A percentile compares a stretch with the other conserved stretches of the same genome.
These are phyloP conservation scores for Ogataea siamensis DNA, from an alignment of 805 yeast genomes.

Conservation along the genomic window DNA sequence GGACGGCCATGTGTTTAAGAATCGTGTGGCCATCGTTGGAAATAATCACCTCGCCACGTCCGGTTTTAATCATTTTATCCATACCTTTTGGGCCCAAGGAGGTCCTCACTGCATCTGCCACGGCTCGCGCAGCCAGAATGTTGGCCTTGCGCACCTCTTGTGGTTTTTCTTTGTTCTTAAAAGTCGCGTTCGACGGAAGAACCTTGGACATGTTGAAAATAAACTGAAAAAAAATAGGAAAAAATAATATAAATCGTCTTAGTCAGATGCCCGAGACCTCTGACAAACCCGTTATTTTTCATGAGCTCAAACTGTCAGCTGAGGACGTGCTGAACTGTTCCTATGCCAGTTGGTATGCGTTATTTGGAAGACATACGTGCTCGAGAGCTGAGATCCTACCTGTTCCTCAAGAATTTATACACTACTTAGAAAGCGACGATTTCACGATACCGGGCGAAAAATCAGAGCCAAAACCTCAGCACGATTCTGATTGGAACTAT, in stretches of 20 bases:
- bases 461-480: constrained; percentile 45
- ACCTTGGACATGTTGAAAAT: constrained; percentile 20
- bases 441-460: constrained; percentile 56
- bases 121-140: constrained; percentile 90
- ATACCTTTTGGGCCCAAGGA: constrained; percentile 98
- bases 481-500: constrained; percentile 67
- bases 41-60: constrained; percentile 86
- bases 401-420: constrained; percentile 54
- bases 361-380: constrained; percentile 42
- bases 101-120: constrained; percentile 92
- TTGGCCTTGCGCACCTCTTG: constrained; percentile 89
- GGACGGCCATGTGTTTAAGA: constrained; percentile 93
- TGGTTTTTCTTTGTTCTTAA: constrained; percentile 91
- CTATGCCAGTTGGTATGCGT: constrained; percentile 59
- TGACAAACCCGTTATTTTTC: constrained; percentile 21
- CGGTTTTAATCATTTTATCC: constrained; percentile 98
- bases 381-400: constrained; percentile 59
- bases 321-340: constrained; percentile 50
- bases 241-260: constrained; percentile 1
- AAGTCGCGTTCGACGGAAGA: constrained; percentile 75
- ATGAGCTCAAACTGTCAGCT: constrained; percentile 29
- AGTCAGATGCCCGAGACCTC: constrained; percentile 9
- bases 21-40: constrained; percentile 99
- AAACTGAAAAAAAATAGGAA: constrained; percentile 5
- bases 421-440: constrained; percentile 65